Evolutionary conservation across 805 yeast genomes (phyloP), one percentile per base, ranked within the genome.

Genomic region (Saturnispora mendoncae): DNA sequence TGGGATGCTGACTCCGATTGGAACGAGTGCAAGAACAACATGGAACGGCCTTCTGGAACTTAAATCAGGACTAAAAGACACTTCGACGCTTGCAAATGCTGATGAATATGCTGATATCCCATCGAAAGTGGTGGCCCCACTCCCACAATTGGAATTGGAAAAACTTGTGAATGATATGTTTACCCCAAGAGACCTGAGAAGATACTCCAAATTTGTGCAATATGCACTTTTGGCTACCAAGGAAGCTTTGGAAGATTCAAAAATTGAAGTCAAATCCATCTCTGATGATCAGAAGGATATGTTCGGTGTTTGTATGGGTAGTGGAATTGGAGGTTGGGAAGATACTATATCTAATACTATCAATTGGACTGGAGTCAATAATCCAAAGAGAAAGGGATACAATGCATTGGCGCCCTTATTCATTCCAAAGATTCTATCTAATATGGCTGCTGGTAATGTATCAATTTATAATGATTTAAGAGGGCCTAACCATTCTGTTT

Each of bases 401-500:
- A 73, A 79, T 44, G 77, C 76, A 48, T 78, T 87, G 3, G 83
- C 85, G 37, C 98, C 98, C 2, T 58, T 87, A 42, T 83, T 90
- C 57, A 78, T 92, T 5, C 97, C 98, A 0, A 77, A 74, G 49
- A 61, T 90, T 36, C 66, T 92, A 30, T 74, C 84, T 29, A 92
- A 92, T 57, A 92, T 92, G 97, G 95, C 95, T 0, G 86, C 88
- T 0, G 97, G 97, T 3, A 78, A 86, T 46, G 75, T 92, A 6
- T 81, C 95, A 6, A 88, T 92, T 43, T 71, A 75, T 48, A 75
- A 78, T 51, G 82, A 83, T 1, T 64, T 87, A 30, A 66, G 72
- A 51, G 99, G 98, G 0, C 94, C 95, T 2, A 75, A 84, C 33
- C 96, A 88, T 55, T 67, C 94, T 0, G 92, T 78, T 0, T 74